Conservation (phyloP, 2,329 filamentous ascomycete genomes). For the Simplicillium sp. region DNA sequence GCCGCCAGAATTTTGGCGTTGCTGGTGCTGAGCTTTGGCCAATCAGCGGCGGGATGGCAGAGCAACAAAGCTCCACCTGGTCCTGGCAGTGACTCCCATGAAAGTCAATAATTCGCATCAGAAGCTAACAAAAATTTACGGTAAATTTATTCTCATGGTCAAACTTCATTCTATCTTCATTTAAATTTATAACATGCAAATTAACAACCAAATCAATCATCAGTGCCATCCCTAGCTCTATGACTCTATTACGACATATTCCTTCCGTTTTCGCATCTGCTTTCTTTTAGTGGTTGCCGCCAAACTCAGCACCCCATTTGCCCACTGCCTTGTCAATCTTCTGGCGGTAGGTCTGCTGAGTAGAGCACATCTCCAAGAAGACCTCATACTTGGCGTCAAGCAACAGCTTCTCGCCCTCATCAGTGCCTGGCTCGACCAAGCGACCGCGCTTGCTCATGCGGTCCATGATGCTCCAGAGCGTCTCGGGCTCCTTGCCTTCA, state of each 20-base stretch:
- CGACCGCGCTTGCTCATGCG: slow-evolving; percentile 91
- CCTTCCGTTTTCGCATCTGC: too few species aligned
- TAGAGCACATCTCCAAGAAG: slow-evolving; percentile 86
- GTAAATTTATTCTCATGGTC: too few species aligned
- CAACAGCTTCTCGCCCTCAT: slow-evolving; percentile 67
- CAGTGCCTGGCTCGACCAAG: slow-evolving; percentile 64
- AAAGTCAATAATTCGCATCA: too few species aligned
- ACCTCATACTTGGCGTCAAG: slow-evolving; percentile 86
- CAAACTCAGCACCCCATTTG: slow-evolving; percentile 23
- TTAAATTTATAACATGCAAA: too few species aligned
- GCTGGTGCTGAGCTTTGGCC: slow-evolving; percentile 6
- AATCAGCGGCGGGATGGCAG: slow-evolving; percentile 3
- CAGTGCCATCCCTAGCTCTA: slow-evolving; percentile 11
- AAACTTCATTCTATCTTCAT: too few species aligned
- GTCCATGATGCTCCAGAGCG: slow-evolving; percentile 95
- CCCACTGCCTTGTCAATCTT: slow-evolving; percentile 58
- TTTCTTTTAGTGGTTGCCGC: slow-evolving; percentile 11
- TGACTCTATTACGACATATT: too few species aligned
- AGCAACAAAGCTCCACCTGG: too few species aligned
- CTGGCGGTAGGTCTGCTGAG: slow-evolving; percentile 73
- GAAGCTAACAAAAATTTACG: too few species aligned
- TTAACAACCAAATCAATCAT: too few species aligned
- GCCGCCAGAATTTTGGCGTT: slow-evolving; percentile 8
- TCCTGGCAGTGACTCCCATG: too few species aligned
- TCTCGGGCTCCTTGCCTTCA: slow-evolving; percentile 62